Conservation (phyloP, 257 asterid genomes). For the Cruciata laevipes region DNA sequence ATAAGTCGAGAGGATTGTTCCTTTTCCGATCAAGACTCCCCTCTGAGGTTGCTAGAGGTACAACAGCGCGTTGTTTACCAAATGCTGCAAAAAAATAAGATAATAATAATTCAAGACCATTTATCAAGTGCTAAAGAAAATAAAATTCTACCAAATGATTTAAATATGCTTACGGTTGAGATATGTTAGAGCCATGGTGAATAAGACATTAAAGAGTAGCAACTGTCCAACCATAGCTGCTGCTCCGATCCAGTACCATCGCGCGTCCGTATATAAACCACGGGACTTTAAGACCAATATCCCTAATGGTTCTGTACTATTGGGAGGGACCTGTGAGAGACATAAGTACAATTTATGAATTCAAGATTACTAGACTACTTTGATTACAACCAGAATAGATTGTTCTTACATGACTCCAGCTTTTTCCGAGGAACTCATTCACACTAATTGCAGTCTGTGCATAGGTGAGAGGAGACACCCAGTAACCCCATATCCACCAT, state of each 20-base stretch:
- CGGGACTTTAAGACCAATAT: slow-evolving; percentile 28
- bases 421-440: slow-evolving; percentile 77
- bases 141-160: background rate
- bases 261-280: slow-evolving; percentile 29
- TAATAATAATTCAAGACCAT: background rate
- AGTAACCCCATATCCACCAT: slow-evolving; percentile 99
- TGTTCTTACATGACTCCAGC: slow-evolving; percentile 46
- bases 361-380: background rate
- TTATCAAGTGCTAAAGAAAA: slow-evolving; percentile 4
- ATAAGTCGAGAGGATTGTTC: slow-evolving; percentile 34
- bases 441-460: slow-evolving; percentile 81
- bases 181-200: slow-evolving; percentile 33
- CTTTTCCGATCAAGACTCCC: slow-evolving; percentile 27
- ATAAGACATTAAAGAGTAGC: slow-evolving; percentile 24
- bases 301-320: slow-evolving; percentile 29
- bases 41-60: slow-evolving; percentile 29
- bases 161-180: slow-evolving; percentile 64
- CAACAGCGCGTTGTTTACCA: slow-evolving; percentile 50
- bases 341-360: background rate
- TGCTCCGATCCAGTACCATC: slow-evolving; percentile 44
- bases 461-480: slow-evolving; percentile 91
- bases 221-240: slow-evolving; percentile 33
- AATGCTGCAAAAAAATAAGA: slow-evolving; percentile 43
- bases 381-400: slow-evolving; percentile 16
- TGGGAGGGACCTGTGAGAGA: slow-evolving; percentile 25